Evolutionary conservation across 139 green algal genomes (phyloP), one percentile per base, ranked within the genome.

Genomic region (Choricystis sp.): DNA sequence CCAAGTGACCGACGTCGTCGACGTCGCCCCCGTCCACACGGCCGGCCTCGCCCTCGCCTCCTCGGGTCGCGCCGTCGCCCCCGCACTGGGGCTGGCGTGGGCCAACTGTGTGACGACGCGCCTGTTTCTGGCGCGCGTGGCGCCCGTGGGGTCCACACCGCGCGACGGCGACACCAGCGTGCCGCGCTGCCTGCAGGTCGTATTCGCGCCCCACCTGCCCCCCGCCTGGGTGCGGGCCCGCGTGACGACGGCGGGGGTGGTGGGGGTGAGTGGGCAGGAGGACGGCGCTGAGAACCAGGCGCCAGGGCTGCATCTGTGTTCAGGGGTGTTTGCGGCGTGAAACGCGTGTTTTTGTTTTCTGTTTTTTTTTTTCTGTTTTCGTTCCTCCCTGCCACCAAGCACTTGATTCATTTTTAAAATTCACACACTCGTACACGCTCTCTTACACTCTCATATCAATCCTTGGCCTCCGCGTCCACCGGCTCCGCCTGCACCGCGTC

Each of bases 31-130:
- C 30, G 1, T 31, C 49, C 68, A 71, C 25, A 76, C 69, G 29
- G 70, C 31, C 21, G 76, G 74, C 29, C 52, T 75, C 56, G 22
- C 22, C 27, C 74, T 88, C 25, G 16, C 65, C 26, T 75, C 75
- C 19, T 74, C 69, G 0, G 84, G 83, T 0, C 63, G 82, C 5
- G 62, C 70, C 2, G 74, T 92, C 49, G 40, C 83, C 40, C 85
- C 84, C 3, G 78, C 85, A 0, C 69, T 91, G 29, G 84, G 84
- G 14, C 69, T 93, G 56, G 76, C 80, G 2, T 91, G 84, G 84
- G 66, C 83, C 19, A 85, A 84, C 75, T 91, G 84, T 70, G 68
- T 91, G 26, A 85, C 77, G 61, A 70, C 56, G 29, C 74, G 84
- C 29, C 28, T 91, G 1, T 87, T 91, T 61, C 68, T 81, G 14